Base-by-base conservation (phyloP, 2,329 filamentous ascomycete species). In the Paecilomyces dactylethromorphus region DNA sequence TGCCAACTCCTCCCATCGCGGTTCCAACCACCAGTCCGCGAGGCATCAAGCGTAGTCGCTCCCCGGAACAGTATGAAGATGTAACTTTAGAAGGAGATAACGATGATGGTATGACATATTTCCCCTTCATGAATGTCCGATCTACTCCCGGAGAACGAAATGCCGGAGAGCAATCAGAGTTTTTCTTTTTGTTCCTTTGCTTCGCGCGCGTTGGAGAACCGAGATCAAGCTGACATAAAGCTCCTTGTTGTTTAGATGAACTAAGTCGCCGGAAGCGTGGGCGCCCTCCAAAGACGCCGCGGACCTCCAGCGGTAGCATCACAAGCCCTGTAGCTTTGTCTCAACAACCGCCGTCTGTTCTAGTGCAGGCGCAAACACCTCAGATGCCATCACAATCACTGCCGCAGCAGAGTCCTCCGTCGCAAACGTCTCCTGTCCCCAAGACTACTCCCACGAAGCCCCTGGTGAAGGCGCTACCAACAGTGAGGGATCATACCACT, bases 401-500 rank as follows among this genome's bases (percentile, higher is more conserved):
- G 11, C 67, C 73, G 12, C 69, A 66, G 54, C 65, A 68, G 55
- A 63, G 69, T n/a, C 84, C 84, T 21, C 84, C 84, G 13, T 76
- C 78, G 21, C 90, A 85, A 62, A 74, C 79, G 18, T 86, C 85
- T 13, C 83, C 91, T 15, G 86, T 90, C 3, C 65, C 73, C 22
- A 94, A 93, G 75, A 84, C 88, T 2, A 91, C 91, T 3, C 89
- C 90, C 4, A 87, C 87, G 33, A 95, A 95, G 77, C 71, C 81
- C 10, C 90, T 93, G 8, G 82, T 97, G 66, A 99, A 99, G 77
- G 94, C 94, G 0, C 81, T 99, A 51, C 94, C 94, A 2, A 97
- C 94, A 3, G 94, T 97, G 13, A 84, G 94, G 75, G 94, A 99
- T 70, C 94, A 99, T 74, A 99, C 94, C 2, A 97, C 93, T 15